Evolutionary conservation across 768 basidiomycete genomes (phyloP), one percentile per base, ranked within the genome.

Genomic region (Russula olivacea): DNA sequence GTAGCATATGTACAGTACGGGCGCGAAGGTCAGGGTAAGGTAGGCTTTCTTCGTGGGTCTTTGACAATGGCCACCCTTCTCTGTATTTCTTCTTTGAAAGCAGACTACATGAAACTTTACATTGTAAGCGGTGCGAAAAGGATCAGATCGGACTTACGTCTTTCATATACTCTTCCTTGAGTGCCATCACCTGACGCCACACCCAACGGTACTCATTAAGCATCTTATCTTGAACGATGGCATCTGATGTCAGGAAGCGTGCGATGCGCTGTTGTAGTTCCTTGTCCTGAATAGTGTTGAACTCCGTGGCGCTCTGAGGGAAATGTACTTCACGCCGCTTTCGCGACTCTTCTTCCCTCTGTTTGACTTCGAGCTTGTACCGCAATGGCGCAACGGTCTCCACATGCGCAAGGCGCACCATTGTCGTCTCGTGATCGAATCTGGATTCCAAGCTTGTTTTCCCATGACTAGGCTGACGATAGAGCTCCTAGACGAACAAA

Each of bases 21-120:
- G 6, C 11, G 32, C 28, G 5, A 59, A 58, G 12, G n/a, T 60
- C 45, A 64, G 19, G 55, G n/a, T 12, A 60, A 25, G 23, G 63
- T 59, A 23, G 61, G 55, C 38, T 65, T 66, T 55, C 59, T 59
- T 49, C 66, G 64, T n/a, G 66, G 66, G 41, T 66, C 66, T 59
- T 47, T 60, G 43, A 65, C 66, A 32, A 66, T 62, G 15, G 56
- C 55, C 8, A 66, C 49, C 19, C 58, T 66, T 48, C 58, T 65
- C 34, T 51, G 56, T 55, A 66, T 49, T 6, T 65, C 48, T 25
- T 59, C 61, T 47, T 53, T 66, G 55, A 66, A 66, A 40, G 51
- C 12, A 34, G 55, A 0, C 66, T 66, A 38, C 55, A 56, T 36
- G 47, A 28, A 54, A 15, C n/a, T 21, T 17, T 9, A 30, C 14